A percentile compares a stretch with the other conserved stretches of the same genome.
Conservation (phyloP, 331 rosid genomes). For the Rosa hybrid region DNA sequence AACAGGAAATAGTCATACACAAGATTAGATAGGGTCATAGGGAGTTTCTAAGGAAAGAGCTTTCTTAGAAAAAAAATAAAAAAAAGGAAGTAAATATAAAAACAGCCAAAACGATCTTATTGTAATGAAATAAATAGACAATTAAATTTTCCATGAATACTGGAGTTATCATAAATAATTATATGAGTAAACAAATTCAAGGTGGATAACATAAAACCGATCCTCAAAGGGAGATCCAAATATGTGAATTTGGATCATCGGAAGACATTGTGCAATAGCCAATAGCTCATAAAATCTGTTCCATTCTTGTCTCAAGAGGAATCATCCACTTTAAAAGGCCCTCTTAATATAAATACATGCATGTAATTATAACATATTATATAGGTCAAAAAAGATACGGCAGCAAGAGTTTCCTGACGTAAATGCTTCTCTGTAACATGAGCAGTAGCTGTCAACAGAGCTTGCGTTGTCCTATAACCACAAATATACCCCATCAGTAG, state of each 20-base stretch:
- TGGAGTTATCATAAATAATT: not conserved
- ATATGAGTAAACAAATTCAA: not conserved
- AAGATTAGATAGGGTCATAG: not conserved
- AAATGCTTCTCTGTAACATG: conserved; percentile 84
- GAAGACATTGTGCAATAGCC: not conserved
- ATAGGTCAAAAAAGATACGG: conserved; percentile 69
- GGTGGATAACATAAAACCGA: not conserved
- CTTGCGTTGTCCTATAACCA: conserved; percentile 76
- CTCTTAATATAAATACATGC: not conserved
- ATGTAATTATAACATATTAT: not conserved
- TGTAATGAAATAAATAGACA: not conserved
- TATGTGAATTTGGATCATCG: not conserved
- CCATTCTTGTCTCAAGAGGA: not conserved
- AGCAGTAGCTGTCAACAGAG: conserved; percentile 76
- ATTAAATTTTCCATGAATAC: not conserved
- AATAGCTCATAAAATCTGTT: not conserved
- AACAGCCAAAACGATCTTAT: not conserved
- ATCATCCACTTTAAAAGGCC: not conserved
- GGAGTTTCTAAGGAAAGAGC: not conserved
- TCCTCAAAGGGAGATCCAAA: not conserved
- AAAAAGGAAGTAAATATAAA: not conserved
- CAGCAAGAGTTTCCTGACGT: conserved; percentile 89
- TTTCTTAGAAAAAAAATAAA: not conserved
- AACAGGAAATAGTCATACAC: not conserved
- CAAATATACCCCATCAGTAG: conserved; percentile 20